These are phyloP conservation scores for Lavandula angustifolia DNA, from an alignment of 257 asterid species.

Conservation along the genomic window DNA sequence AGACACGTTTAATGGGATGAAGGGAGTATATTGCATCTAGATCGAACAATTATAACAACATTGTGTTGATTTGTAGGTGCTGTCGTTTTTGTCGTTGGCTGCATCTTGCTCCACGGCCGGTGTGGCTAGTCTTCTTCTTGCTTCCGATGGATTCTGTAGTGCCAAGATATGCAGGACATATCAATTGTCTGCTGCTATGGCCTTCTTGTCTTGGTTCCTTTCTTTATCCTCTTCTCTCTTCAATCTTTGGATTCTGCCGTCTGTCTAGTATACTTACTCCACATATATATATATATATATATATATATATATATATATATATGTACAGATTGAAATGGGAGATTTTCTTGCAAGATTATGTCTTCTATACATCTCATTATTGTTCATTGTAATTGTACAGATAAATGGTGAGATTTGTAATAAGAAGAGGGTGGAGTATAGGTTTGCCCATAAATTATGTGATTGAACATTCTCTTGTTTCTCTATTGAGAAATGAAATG, in stretches of 20 bases:
- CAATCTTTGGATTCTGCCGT: constrained; percentile 85
- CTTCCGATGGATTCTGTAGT: constrained; percentile 55
- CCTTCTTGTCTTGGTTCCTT: constrained; percentile 85
- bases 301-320: constrained; percentile 19
- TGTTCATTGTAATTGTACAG: constrained; percentile 42
- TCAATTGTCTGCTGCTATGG: constrained; percentile 85
- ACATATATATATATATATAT: constrained; percentile 7
- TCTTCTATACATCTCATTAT: not conserved
- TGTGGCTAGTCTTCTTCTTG: constrained; percentile 62
- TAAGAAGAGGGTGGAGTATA: no score
- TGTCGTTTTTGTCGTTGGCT: constrained; percentile 72
- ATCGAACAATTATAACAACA: not conserved
- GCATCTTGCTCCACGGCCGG: constrained; percentile 91
- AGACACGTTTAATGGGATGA: no score
- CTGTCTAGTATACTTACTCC: constrained; percentile 36
- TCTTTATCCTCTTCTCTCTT: constrained; percentile 75
- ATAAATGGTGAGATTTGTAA: constrained; percentile 4
- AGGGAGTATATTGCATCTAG: not conserved
- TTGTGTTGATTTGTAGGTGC: constrained; percentile 44
- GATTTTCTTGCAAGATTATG: constrained; percentile 30
- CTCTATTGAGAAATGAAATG: no score
- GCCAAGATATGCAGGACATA: constrained; percentile 65
- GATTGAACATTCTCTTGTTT: no score
- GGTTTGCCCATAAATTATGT: constrained; percentile 22
- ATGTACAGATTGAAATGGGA: constrained; percentile 32